Conservation (phyloP, 352 stramenopile genomes). For the Phytopythium aichiense region DNA sequence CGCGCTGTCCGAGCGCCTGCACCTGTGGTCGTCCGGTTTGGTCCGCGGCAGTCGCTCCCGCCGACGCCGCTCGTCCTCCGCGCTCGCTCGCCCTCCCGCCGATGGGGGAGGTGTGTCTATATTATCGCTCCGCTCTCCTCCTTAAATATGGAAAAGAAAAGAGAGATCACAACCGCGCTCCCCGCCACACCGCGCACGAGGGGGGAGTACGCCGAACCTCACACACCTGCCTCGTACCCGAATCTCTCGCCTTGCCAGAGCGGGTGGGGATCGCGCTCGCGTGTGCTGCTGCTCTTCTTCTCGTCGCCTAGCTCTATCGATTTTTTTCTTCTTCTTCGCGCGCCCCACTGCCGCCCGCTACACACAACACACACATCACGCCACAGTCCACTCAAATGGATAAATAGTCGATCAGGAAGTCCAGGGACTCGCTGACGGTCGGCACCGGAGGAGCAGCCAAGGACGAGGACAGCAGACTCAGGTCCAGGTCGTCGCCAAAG, state of each 20-base stretch:
- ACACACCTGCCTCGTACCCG: constrained; percentile 8
- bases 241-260: constrained; percentile 3
- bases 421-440: constrained; percentile 56
- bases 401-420: constrained; percentile 65
- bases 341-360: constrained; percentile 6
- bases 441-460: constrained; percentile 19
- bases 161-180: constrained; percentile 5
- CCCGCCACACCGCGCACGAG: not conserved
- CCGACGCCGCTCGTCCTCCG: not conserved
- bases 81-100: constrained; percentile 8
- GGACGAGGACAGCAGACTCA: constrained; percentile 14
- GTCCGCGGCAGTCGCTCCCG: constrained; percentile 4
- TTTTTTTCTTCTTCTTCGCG: not conserved
- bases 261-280: constrained; percentile 6
- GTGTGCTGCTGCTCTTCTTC: constrained; percentile 7
- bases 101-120: constrained; percentile 9
- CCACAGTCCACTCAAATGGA: constrained; percentile 24
- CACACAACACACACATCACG: constrained; percentile 5
- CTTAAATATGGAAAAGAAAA: constrained; percentile 7
- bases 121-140: constrained; percentile 7
- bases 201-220: constrained; percentile 5
- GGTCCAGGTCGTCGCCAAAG: constrained; percentile 41
- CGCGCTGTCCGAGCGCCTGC: not conserved
- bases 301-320: constrained; percentile 9
- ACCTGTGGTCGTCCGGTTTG: not conserved